Evolutionary conservation across 352 stramenopile genomes (phyloP).

Genomic region (Pythium vanterpoolii): DNA sequence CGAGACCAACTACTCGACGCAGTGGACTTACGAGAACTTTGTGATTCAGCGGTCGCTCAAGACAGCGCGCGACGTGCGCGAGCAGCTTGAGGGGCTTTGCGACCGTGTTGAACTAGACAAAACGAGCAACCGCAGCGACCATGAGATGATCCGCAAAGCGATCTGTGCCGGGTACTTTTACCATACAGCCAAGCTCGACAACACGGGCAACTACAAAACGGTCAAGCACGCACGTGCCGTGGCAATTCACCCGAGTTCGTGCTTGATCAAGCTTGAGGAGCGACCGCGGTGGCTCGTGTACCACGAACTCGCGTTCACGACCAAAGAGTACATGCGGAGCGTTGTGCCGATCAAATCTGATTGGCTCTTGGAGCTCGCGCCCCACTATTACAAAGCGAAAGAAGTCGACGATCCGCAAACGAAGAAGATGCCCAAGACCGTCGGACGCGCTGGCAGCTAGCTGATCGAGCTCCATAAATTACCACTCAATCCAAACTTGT

Average conservation of each 20-base stretch:
- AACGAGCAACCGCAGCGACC: slow-evolving; percentile 80
- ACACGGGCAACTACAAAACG: slow-evolving; percentile 97
- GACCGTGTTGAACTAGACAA: slow-evolving; percentile 97
- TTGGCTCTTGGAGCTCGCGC: slow-evolving; percentile 98
- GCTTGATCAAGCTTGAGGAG: slow-evolving; percentile 90
- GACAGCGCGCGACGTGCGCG: slow-evolving; percentile 97
- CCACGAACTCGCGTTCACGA: slow-evolving; percentile 96
- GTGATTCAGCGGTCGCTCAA: slow-evolving; percentile 97
- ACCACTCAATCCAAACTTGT: background rate
- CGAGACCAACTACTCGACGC: slow-evolving; percentile 96
- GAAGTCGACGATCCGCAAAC: slow-evolving; percentile 94
- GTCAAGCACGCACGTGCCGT: slow-evolving; percentile 98
- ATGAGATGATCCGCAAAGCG: slow-evolving; percentile 95
- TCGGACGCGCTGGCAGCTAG: slow-evolving; percentile 38
- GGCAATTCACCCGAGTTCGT: slow-evolving; percentile 98
- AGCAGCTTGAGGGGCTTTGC: slow-evolving; percentile 98
- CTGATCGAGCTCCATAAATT: background rate
- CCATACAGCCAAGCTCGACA: slow-evolving; percentile 96
- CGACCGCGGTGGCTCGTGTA: slow-evolving; percentile 97
- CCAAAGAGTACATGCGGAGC: slow-evolving; percentile 99
- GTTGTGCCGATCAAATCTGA: slow-evolving; percentile 99
- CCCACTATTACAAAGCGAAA: slow-evolving; percentile 98
- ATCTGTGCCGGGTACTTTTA: slow-evolving; percentile 99
- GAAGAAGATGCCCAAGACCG: slow-evolving; percentile 97
- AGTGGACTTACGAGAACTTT: slow-evolving; percentile 96